Evolutionary conservation across 345 rosid genomes (phyloP), one percentile per base, ranked within the genome.

Genomic region (Microthlaspi erraticum): DNA sequence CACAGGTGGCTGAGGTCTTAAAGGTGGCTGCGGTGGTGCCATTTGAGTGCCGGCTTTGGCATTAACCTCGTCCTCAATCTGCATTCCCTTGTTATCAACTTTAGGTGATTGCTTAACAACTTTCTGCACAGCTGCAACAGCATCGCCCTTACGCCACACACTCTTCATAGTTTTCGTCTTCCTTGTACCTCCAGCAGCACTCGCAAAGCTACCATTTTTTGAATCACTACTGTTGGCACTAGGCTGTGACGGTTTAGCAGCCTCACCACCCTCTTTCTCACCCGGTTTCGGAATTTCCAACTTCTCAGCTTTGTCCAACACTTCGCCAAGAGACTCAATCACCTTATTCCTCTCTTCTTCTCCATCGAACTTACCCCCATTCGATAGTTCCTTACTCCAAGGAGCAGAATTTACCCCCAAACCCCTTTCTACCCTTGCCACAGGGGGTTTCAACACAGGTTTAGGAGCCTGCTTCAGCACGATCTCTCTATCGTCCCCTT

Each of bases 111-210:
- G 80, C 77, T 86, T 77, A 2, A 84, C 93, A 77, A 84, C 82
- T 81, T 79, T 93, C 43, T 84, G 83, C 71, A 85, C 81, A 32
- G 64, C 68, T 19, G 83, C 83, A 17, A 89, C 87, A 8, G 84
- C 70, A 75, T 94, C 99, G 9, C 99, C 97, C 79, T 89, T 94
- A 58, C 90, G 81, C 99, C 99, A 94, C 61, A 94, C 99, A 67
- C 96, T 94, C 88, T 85, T 94, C 83, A 85, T 63, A 58, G 91
- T 79, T 72, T 94, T 91, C 33, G 83, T 69, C 60, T 80, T 86
- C 74, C 69, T 70, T 41, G 76, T 74, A 17, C 66, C 81, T 9
- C 34, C 73, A 5, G 82, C 67, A 73, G 82, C 67, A 73, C 46
- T 78, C 36, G 45, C 78, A 1, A 72, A 57, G 43, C 74, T 75